These are phyloP conservation scores for Ophiostoma fasciatum DNA, from an alignment of 2,329 filamentous ascomycete genomes.

Conservation along the genomic window DNA sequence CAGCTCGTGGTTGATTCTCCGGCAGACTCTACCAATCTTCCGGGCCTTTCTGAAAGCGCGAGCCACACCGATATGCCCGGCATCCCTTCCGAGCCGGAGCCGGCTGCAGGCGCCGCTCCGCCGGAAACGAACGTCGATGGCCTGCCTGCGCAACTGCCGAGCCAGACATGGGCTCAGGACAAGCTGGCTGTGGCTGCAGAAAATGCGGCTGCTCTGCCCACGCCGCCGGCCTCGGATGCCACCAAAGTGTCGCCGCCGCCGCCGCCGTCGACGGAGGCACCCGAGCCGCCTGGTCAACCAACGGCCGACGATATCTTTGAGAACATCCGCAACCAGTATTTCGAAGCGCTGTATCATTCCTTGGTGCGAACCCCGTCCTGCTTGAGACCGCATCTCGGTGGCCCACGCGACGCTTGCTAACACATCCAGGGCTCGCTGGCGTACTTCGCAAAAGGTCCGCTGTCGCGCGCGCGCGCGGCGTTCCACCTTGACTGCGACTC, in stretches of 20 bases:
- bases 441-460: constrained; percentile 70
- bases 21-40: too few relatives aligned
- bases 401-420: too few relatives aligned
- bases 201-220: background rate
- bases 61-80: too few relatives aligned
- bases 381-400: too few relatives aligned
- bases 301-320: constrained; percentile 40
- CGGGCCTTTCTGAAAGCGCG: too few relatives aligned
- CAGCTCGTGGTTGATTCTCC: too few relatives aligned
- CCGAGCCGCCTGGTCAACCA: constrained; percentile 17
- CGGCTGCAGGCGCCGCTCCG: too few relatives aligned
- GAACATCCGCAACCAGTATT: constrained; percentile 42
- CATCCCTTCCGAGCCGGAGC: too few relatives aligned
- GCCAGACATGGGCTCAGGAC: background rate
- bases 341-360: constrained; percentile 47
- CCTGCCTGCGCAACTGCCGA: background rate
- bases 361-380: constrained; percentile 32
- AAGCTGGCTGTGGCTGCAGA: background rate
- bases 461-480: constrained; percentile 58
- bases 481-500: constrained; percentile 50
- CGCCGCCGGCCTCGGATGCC: constrained; percentile 5
- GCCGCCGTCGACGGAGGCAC: background rate
- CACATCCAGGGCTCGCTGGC: constrained; percentile 51
- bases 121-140: background rate
- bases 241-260: background rate